Conservation (phyloP, 176 grass and related monocot genomes). For the Cenchrus fungigraminus region DNA sequence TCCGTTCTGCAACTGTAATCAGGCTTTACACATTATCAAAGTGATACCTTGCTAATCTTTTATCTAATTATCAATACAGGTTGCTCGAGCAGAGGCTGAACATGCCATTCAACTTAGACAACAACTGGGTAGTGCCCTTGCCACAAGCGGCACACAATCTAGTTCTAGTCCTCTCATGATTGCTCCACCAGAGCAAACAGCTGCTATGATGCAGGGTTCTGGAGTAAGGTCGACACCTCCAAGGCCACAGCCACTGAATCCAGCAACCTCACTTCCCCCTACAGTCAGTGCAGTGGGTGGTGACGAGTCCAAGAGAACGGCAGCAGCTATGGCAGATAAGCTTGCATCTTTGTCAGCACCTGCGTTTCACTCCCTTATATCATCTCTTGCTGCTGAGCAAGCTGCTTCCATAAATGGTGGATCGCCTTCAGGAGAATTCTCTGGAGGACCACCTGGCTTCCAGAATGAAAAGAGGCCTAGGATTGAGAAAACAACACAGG, state of each 20-base stretch:
- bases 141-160: conserved; percentile 25
- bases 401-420: conserved; percentile 58
- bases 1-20: conserved; percentile 11
- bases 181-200: conserved; percentile 48
- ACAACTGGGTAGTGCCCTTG: conserved; percentile 28
- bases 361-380: conserved; percentile 71
- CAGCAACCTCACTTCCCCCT: conserved; percentile 42
- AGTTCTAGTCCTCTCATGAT: conserved; percentile 36
- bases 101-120: conserved; percentile 47
- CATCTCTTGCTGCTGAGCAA: conserved; percentile 76
- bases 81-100: conserved; percentile 54
- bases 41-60: conserved; percentile 10
- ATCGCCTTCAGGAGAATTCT: conserved; percentile 43
- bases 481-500: conserved; percentile 58
- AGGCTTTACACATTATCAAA: background rate
- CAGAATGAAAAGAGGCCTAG: conserved; percentile 71
- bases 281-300: conserved; percentile 43
- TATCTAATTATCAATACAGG: conserved; percentile 44
- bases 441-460: conserved; percentile 58
- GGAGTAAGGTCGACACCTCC: conserved; percentile 30
- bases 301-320: conserved; percentile 79
- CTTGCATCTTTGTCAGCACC: conserved; percentile 81
- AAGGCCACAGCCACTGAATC: conserved; percentile 50
- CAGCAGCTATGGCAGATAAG: conserved; percentile 92
- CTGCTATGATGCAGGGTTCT: conserved; percentile 27